Conservation (phyloP, 306 rosid species). For the Ceratonia siliqua region DNA sequence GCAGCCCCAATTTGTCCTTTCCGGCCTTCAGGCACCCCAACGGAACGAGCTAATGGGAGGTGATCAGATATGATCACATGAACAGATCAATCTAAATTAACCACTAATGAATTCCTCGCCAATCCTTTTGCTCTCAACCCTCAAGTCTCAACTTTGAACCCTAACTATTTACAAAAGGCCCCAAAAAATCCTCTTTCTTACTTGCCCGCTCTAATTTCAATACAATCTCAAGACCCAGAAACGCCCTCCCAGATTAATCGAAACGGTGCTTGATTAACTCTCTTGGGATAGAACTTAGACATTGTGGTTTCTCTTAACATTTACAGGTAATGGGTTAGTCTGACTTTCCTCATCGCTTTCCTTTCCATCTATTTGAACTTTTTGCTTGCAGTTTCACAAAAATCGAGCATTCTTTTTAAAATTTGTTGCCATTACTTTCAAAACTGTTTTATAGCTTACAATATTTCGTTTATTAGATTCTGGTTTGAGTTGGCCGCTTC, state of each 20-base stretch:
- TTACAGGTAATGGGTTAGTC: not conserved
- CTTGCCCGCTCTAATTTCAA: no score
- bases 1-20: no score
- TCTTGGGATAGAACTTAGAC: not conserved
- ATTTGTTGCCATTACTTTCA: constrained; percentile 19
- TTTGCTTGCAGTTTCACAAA: not conserved
- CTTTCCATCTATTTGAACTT: not conserved
- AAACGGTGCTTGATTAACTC: not conserved
- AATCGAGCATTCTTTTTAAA: not conserved
- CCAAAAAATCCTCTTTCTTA: no score
- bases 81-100: no score
- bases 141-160: no score
- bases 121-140: no score
- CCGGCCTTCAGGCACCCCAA: no score
- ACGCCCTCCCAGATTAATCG: not conserved
- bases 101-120: no score
- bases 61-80: no score
- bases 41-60: no score
- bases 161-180: no score
- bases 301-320: constrained; percentile 11
- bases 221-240: no score
- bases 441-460: not conserved
- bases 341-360: not conserved
- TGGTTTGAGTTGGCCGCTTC: constrained; percentile 29
- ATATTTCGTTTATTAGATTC: constrained; percentile 18